Base-by-base conservation (phyloP, 2,329 filamentous ascomycete genomes). In the Colletotrichum sp. region DNA sequence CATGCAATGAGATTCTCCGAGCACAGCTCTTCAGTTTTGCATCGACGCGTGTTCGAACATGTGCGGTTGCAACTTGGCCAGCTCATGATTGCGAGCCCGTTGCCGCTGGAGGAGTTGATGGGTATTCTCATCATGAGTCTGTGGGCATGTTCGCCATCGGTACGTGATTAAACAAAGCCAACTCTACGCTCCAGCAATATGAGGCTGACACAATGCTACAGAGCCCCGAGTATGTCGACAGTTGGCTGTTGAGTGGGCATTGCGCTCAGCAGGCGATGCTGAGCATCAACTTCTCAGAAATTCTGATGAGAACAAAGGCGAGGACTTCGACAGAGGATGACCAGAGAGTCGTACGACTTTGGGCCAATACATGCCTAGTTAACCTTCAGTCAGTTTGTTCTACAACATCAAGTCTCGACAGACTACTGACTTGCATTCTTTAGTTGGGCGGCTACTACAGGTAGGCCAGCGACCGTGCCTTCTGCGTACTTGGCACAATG, bases 201-300 rank as follows among this genome's bases (percentile, higher is more conserved):
- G 26, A 15, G 32, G 18, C 59, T 32, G 30, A 61, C 28, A 34
- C 18, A 32, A 36, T 32, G 43, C 28, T 15, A 61, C 59, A 76
- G 74, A 72, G 71, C 10, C 77, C 79, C 2, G 85, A 87, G 61
- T 87, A 87, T 60, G 82, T 87, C 26, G 85, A 87, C 61, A 87
- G 85, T 65, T 87, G 85, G 85, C 78, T 87, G 13, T 76, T 87
- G 57, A 86, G 83, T 4, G 85, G 85, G 1, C 85, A 86, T 63
- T 87, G 85, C 52, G 84, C 83, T 0, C 84, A 87, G 68, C 85
- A 87, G 71, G 84, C 85, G 2, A 87, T 87, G 84, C 77, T 87
- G 12, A 85, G 84, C 66, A 86, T 86, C 52, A 84, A 82, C 61
- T 87, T 87, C 63, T 86, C 85, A 1, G 84, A 83, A 57, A 84